Base-by-base conservation (phyloP, 2,329 filamentous ascomycete species). In the Alternaria triticimaculans region DNA sequence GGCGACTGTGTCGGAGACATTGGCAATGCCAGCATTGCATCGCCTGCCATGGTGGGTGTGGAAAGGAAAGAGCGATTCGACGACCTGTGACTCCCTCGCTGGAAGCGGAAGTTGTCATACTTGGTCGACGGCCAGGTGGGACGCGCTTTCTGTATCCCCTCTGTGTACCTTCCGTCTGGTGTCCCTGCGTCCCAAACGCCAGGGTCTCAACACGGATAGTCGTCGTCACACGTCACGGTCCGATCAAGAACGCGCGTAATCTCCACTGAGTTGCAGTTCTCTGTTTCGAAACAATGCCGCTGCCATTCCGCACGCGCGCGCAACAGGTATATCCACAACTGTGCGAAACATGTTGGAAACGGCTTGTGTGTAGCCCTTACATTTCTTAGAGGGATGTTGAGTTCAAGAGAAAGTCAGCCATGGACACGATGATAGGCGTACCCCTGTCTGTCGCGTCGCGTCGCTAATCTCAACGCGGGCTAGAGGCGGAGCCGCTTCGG, bases 1-100 rank as follows among this genome's bases (percentile, higher is more conserved):
- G 73, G 67, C 53, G 71, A 70, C 20, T 69, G 69, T 51, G 67
- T 63, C 33, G 73, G 72, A 48, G 73, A 74, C 68, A 74, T 72
- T 23, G 70, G 69, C 67, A 72, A 72, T 6, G 55, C 23, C 59
- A 71, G 67, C 66, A 76, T 69, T 10, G 58, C 55, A 20, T 75
- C 73, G 62, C 72, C 68, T 20, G 68, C 66, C 71, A 75, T 76
- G 57, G 14, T 56, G 50, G 20, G 23, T 48, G 45, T 56, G 20
- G 14, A 33, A 21, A 18, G 33, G 20, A 46, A 56, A 18, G 44
- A 46, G 18, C 18, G 26, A 56, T 23, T 11, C 25, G 20, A 25
- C 15, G 45, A 12, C 20, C 25, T 8, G 43, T 28, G 37, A 14
- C 28, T 45, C 7, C 37, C 21, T 45, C 37, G 21, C 18, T 21